Evolutionary conservation across 2,329 filamentous ascomycete species (phyloP).

Genomic region (Calonectria naviculata): DNA sequence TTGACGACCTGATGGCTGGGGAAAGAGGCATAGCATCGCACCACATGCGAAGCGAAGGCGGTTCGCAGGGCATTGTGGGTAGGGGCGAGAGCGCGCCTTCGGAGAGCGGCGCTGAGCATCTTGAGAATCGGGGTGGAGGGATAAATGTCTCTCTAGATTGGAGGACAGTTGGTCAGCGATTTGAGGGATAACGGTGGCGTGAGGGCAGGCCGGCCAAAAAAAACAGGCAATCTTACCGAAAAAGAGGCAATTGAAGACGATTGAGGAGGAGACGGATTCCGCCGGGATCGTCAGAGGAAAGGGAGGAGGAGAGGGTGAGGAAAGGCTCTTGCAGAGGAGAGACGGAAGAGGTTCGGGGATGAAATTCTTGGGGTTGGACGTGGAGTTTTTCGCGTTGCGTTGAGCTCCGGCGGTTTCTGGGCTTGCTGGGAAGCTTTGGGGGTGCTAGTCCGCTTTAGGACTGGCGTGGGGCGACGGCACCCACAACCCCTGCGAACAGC

Average conservation of each 20-base stretch:
- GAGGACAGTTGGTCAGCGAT: conserved; percentile 32
- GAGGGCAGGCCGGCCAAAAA: conserved; percentile 19
- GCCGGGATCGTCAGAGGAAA: conserved; percentile 32
- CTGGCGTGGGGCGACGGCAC: conserved; percentile 23
- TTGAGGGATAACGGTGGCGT: conserved; percentile 22
- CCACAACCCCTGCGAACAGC: conserved; percentile 16
- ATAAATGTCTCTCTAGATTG: conserved; percentile 43
- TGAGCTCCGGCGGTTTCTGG: conserved; percentile 52
- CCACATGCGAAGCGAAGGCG: conserved; percentile 64
- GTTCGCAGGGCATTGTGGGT: conserved; percentile 62
- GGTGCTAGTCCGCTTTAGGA: conserved; percentile 39
- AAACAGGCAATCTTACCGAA: conserved; percentile 33
- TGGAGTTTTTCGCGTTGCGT: conserved; percentile 53
- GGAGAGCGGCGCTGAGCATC: conserved; percentile 73
- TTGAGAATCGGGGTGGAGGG: conserved; percentile 33
- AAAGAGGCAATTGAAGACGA: conserved; percentile 38
- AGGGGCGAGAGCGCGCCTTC: conserved; percentile 69
- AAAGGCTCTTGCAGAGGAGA: conserved; percentile 38
- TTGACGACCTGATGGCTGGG: conserved; percentile 94
- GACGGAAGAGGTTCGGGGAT: conserved; percentile 41
- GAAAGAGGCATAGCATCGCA: conserved; percentile 82
- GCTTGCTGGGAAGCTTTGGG: conserved; percentile 47
- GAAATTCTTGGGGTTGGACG: conserved; percentile 53
- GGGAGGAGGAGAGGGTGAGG: conserved; percentile 45
- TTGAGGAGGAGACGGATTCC: conserved; percentile 35